A percentile compares a stretch with the other conserved stretches of the same genome.
phyloP scores from a whole-genome alignment of 176 grass and related monocot species.

The Aechmea fasciata region DNA sequence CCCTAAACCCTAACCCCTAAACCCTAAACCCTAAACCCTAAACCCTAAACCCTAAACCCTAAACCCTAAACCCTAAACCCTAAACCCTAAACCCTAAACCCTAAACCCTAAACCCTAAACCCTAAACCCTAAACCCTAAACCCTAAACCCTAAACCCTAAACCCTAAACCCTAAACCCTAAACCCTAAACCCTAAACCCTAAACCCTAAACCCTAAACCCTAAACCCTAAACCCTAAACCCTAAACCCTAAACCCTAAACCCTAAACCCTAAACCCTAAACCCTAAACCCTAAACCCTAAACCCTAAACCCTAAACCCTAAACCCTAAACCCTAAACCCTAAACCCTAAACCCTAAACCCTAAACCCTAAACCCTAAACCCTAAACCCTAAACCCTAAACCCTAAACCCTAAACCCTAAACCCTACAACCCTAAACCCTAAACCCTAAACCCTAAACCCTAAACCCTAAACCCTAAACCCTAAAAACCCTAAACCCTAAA shows the following conservation, averaged over 20 bases:
- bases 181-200: slow-evolving; percentile 28
- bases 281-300: slow-evolving; percentile 21
- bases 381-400: too few species aligned
- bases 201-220: slow-evolving; percentile 30
- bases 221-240: slow-evolving; percentile 27
- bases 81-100: slow-evolving; percentile 27
- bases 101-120: slow-evolving; percentile 23
- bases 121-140: slow-evolving; percentile 26
- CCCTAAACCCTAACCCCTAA: slow-evolving; percentile 9
- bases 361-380: neutral
- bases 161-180: slow-evolving; percentile 25
- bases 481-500: neutral
- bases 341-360: slow-evolving; percentile 3
- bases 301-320: slow-evolving; percentile 11
- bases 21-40: slow-evolving; percentile 30
- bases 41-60: slow-evolving; percentile 25
- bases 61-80: slow-evolving; percentile 15
- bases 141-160: slow-evolving; percentile 28
- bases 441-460: too few species aligned
- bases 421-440: too few species aligned
- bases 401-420: too few species aligned
- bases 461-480: too few species aligned
- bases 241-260: slow-evolving; percentile 10
- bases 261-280: neutral
- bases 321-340: slow-evolving; percentile 13